These are phyloP conservation scores for Entrophospora sp. DNA, from an alignment of 192 early-diverging fungal species.

Conservation along the genomic window DNA sequence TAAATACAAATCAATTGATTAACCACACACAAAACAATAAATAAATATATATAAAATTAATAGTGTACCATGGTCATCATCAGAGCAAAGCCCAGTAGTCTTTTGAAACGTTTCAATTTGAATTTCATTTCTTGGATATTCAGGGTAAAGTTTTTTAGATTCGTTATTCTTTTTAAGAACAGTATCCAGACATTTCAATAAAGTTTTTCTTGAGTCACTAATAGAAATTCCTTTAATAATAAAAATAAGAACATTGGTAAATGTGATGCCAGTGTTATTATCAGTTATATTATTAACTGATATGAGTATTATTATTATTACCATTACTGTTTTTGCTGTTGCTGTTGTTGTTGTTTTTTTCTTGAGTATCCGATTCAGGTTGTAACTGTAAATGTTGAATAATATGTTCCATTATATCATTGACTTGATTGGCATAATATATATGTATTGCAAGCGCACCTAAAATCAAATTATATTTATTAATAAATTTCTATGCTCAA, in stretches of 20 bases:
- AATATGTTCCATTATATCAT: constrained; percentile 46
- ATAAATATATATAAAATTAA: background rate
- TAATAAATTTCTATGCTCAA: too few species aligned
- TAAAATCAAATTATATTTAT: constrained; percentile 18
- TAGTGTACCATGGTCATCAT: constrained; percentile 20
- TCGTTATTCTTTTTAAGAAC: constrained; percentile 35
- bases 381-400: constrained; percentile 31
- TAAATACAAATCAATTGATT: background rate
- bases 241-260: too few species aligned
- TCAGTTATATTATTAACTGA: too few species aligned
- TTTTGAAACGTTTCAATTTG: constrained; percentile 31
- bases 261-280: too few species aligned
- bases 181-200: constrained; percentile 38
- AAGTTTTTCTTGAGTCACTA: constrained; percentile 27
- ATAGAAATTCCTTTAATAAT: constrained; percentile 36
- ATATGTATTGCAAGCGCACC: constrained; percentile 45
- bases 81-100: constrained; percentile 27
- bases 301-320: too few species aligned
- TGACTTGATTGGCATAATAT: constrained; percentile 47
- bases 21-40: background rate
- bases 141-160: constrained; percentile 23
- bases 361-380: constrained; percentile 9
- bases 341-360: background rate
- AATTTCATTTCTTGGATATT: constrained; percentile 25
- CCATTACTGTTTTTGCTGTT: too few species aligned